Evolutionary conservation across 1,139 yeast genomes (phyloP).

Genomic region (Yamadazyma jaroonii): DNA sequence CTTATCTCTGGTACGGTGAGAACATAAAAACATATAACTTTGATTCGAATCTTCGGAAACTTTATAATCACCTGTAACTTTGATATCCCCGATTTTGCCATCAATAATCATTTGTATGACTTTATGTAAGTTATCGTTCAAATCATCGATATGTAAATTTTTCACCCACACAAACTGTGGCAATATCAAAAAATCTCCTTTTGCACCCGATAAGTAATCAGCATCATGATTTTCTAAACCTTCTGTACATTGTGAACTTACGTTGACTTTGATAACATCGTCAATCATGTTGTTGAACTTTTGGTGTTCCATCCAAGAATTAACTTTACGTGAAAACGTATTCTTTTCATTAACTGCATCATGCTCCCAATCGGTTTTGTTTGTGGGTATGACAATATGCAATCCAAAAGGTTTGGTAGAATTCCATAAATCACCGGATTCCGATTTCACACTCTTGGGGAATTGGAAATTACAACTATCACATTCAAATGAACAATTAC

Average conservation of each 20-base stretch:
- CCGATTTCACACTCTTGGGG: slow-evolving; percentile 59
- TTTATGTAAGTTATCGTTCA: slow-evolving; percentile 17
- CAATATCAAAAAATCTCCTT: slow-evolving; percentile 61
- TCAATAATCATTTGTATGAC: slow-evolving; percentile 5
- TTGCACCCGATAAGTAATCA: slow-evolving; percentile 37
- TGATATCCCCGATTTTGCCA: background rate
- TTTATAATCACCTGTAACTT: slow-evolving; percentile 5
- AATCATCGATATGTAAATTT: slow-evolving; percentile 46
- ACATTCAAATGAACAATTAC: slow-evolving; percentile 49
- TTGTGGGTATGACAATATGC: slow-evolving; percentile 80
- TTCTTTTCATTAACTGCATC: slow-evolving; percentile 59
- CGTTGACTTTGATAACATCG: slow-evolving; percentile 47
- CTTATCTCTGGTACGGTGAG: slow-evolving; percentile 88
- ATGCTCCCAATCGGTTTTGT: slow-evolving; percentile 80
- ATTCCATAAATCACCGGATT: slow-evolving; percentile 53
- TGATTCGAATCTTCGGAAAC: slow-evolving; percentile 35
- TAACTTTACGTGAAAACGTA: slow-evolving; percentile 51
- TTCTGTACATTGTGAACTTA: slow-evolving; percentile 45
- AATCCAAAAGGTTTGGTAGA: slow-evolving; percentile 66
- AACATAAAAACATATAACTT: slow-evolving; percentile 74
- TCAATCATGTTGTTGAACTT: slow-evolving; percentile 16
- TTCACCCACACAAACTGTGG: slow-evolving; percentile 79
- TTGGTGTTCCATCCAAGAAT: slow-evolving; percentile 41
- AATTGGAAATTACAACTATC: slow-evolving; percentile 47
- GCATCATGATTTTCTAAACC: slow-evolving; percentile 33